phyloP scores from a whole-genome alignment of 306 rosid species.

The Crotalaria pallida region DNA sequence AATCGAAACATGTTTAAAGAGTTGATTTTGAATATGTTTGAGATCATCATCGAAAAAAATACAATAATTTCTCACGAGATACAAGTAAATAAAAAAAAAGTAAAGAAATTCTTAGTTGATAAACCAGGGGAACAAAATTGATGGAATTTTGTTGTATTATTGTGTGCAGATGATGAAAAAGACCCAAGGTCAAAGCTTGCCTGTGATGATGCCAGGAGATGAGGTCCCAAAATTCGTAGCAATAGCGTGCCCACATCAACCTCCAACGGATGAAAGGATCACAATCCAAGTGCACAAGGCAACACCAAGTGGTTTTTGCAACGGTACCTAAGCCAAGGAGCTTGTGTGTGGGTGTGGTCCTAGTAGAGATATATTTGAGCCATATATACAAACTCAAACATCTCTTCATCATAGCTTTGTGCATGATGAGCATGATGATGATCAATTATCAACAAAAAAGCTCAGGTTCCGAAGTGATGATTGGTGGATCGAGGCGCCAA shows the following conservation, averaged over 20 bases:
- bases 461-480: not conserved
- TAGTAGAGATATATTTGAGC: not conserved
- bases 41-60: too few relatives aligned
- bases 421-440: not conserved
- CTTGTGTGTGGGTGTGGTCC: not conserved
- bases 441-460: not conserved
- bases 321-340: not conserved
- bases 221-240: constrained; percentile 68
- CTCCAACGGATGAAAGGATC: constrained; percentile 32
- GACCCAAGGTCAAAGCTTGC: constrained; percentile 26
- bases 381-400: not conserved
- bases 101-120: too few relatives aligned
- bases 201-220: constrained; percentile 87
- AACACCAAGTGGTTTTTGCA: not conserved
- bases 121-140: not conserved
- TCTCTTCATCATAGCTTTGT: not conserved
- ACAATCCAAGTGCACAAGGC: constrained; percentile 31
- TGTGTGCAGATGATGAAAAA: constrained; percentile 37
- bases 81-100: too few relatives aligned
- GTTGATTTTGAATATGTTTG: too few relatives aligned
- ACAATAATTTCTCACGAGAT: too few relatives aligned
- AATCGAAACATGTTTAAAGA: too few relatives aligned
- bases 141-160: not conserved
- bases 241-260: constrained; percentile 53
- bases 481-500: not conserved